Percentiles rank a stretch among this genome's conserved stretches.
phyloP scores from a whole-genome alignment of 23 red algal species.

The Gracilaria vermiculophylla region DNA sequence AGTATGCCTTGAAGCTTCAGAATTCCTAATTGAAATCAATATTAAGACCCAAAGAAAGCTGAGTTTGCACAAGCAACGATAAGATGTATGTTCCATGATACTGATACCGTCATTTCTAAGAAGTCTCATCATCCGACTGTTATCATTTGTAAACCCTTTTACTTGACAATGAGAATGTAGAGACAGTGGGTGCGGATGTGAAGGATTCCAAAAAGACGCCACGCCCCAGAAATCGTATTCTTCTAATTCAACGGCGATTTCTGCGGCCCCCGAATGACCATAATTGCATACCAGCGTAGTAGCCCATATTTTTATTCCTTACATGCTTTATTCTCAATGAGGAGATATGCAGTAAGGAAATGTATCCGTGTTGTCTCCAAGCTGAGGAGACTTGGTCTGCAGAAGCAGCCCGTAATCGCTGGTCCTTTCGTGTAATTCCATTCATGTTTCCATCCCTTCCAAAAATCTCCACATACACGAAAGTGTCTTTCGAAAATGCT shows the following conservation, averaged over 20 bases:
- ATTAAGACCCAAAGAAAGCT: not conserved
- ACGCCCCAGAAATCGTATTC: not conserved
- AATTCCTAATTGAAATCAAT: not conserved
- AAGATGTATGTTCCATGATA: not conserved
- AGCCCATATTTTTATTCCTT: not conserved
- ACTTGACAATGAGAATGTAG: not conserved
- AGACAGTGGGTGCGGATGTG: not conserved
- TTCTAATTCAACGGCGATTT: conserved; percentile 19
- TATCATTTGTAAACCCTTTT: too few species aligned
- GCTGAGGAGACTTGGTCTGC: too few species aligned
- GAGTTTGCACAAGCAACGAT: not conserved
- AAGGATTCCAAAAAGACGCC: not conserved
- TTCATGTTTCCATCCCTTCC: too few species aligned
- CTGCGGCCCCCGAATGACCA: not conserved
- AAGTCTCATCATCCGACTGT: too few species aligned
- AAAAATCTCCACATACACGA: too few species aligned
- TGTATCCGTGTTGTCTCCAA: too few species aligned
- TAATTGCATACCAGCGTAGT: not conserved
- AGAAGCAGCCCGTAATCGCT: too few species aligned
- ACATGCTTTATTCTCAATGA: too few species aligned
- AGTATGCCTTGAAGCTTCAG: not conserved
- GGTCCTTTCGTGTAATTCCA: too few species aligned
- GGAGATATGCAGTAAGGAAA: too few species aligned
- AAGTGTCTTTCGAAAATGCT: too few species aligned
- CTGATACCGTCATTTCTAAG: too few species aligned